phyloP scores from a whole-genome alignment of 1,284 basidiomycete genomes.

The Erythrobasidium hasegawianum region DNA sequence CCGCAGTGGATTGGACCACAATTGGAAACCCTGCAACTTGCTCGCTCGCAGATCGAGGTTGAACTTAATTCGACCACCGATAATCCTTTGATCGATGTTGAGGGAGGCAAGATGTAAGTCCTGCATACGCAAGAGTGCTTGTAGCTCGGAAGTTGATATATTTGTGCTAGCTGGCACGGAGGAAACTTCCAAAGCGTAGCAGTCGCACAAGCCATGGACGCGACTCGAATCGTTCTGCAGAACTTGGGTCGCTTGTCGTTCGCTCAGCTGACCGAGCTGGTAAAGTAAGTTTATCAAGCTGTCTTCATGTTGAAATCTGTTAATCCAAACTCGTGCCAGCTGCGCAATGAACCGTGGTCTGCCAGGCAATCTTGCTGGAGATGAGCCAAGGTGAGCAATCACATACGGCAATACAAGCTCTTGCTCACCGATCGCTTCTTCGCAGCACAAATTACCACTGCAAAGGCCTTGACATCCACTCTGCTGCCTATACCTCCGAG shows the following conservation, averaged over 20 bases:
- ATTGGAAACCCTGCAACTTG: conserved; percentile 70
- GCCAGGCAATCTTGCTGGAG: conserved; percentile 73
- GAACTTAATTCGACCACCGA: conserved; percentile 87
- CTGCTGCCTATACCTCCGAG: conserved; percentile 73
- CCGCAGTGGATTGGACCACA: conserved; percentile 84
- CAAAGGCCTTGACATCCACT: conserved; percentile 81
- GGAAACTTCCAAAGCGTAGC: conserved; percentile 80
- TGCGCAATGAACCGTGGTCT: conserved; percentile 76
- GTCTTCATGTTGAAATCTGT: neutral
- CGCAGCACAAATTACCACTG: conserved; percentile 73
- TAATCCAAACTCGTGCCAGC: conserved; percentile 35
- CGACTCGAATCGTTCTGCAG: conserved; percentile 72
- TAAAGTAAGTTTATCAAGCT: conserved; percentile 54
- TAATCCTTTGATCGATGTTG: conserved; percentile 68
- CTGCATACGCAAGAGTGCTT: too few relatives aligned
- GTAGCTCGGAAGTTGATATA: too few relatives aligned
- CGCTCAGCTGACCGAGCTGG: conserved; percentile 74
- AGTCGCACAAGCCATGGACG: conserved; percentile 82
- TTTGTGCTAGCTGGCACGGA: conserved; percentile 58
- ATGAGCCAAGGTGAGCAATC: conserved; percentile 54
- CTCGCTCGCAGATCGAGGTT: conserved; percentile 61
- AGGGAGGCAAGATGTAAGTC: conserved; percentile 53
- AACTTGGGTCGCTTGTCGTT: conserved; percentile 80
- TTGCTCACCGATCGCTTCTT: too few relatives aligned
- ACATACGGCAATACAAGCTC: too few relatives aligned